A percentile compares a stretch with the other conserved stretches of the same genome.
phyloP scores from a whole-genome alignment of 108 stramenopile genomes.

The Thalassiosira profunda region DNA sequence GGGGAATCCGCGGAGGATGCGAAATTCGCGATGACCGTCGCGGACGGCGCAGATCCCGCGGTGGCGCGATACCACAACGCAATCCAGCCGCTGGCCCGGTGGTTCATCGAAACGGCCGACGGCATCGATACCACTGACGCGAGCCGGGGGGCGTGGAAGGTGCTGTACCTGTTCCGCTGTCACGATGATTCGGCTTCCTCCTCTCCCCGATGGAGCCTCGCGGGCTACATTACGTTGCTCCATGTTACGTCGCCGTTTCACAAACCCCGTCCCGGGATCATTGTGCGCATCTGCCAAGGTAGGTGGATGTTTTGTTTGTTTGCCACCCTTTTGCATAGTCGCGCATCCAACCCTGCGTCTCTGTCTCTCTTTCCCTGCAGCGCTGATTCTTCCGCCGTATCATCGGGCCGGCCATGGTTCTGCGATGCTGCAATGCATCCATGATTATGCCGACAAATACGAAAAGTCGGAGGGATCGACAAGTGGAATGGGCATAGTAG shows the following conservation, averaged over 20 bases:
- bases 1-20: slow-evolving; percentile 2
- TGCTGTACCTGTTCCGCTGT: slow-evolving; percentile 45
- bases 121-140: slow-evolving; percentile 44
- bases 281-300: slow-evolving; percentile 59
- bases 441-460: slow-evolving; percentile 38
- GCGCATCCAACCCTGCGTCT: too few species aligned
- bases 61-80: slow-evolving; percentile 40
- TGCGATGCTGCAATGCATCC: slow-evolving; percentile 32
- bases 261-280: slow-evolving; percentile 76
- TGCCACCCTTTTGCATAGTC: too few species aligned
- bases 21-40: slow-evolving; percentile 43
- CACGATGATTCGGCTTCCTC: slow-evolving; percentile 10
- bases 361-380: too few species aligned
- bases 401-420: slow-evolving; percentile 55
- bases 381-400: slow-evolving; percentile 50
- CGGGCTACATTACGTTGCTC: slow-evolving; percentile 57
- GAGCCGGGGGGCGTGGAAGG: slow-evolving; percentile 47
- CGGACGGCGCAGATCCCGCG: slow-evolving; percentile 30
- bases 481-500: slow-evolving; percentile 36
- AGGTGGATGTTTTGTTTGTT: too few species aligned
- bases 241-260: slow-evolving; percentile 79
- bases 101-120: slow-evolving; percentile 60
- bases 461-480: neutral
- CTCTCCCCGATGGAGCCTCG: slow-evolving; percentile 25
- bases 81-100: slow-evolving; percentile 43